Conservation (phyloP, 768 basidiomycete species). For the Tubosaeta sp. region DNA sequence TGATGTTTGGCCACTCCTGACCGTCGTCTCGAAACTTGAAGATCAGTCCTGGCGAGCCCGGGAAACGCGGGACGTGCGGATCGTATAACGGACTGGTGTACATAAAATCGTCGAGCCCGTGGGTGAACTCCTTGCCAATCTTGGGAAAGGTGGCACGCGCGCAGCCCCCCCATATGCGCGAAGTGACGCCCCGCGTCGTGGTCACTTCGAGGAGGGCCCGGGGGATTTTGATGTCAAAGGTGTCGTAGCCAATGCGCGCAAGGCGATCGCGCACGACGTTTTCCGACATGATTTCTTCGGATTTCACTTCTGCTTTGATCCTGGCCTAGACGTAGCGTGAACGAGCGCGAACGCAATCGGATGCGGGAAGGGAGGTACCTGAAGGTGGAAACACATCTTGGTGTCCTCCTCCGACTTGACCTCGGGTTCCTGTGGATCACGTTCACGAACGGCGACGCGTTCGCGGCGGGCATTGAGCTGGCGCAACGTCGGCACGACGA, state of each 20-base stretch:
- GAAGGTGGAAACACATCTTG: slow-evolving; percentile 1
- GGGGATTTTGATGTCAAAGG: slow-evolving; percentile 7
- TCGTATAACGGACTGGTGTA: slow-evolving; percentile 5
- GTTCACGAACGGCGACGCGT: not conserved
- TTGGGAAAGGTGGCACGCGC: not conserved
- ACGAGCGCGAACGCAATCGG: not conserved
- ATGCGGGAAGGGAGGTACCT: slow-evolving; percentile 1
- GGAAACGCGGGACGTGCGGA: slow-evolving; percentile 10
- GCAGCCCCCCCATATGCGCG: slow-evolving; percentile 10
- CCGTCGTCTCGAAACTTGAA: slow-evolving; percentile 8
- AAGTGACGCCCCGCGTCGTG: not conserved
- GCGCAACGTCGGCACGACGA: slow-evolving; percentile 6
- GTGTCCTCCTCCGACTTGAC: slow-evolving; percentile 7
- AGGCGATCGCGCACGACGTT: slow-evolving; percentile 8
- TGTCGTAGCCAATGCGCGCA: slow-evolving; percentile 2
- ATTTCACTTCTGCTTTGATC: slow-evolving; percentile 9
- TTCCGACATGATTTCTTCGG: slow-evolving; percentile 2
- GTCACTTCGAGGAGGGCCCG: slow-evolving; percentile 6
- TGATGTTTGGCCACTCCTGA: slow-evolving; percentile 8
- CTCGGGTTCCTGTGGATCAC: not conserved
- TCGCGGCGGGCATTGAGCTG: not conserved
- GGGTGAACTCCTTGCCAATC: slow-evolving; percentile 6
- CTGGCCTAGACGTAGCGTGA: slow-evolving; percentile 1
- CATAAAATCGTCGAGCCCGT: slow-evolving; percentile 15
- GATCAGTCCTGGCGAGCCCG: slow-evolving; percentile 11